Evolutionary conservation across 1,139 yeast genomes (phyloP).

Genomic region (Pichia kudriavzevii): DNA sequence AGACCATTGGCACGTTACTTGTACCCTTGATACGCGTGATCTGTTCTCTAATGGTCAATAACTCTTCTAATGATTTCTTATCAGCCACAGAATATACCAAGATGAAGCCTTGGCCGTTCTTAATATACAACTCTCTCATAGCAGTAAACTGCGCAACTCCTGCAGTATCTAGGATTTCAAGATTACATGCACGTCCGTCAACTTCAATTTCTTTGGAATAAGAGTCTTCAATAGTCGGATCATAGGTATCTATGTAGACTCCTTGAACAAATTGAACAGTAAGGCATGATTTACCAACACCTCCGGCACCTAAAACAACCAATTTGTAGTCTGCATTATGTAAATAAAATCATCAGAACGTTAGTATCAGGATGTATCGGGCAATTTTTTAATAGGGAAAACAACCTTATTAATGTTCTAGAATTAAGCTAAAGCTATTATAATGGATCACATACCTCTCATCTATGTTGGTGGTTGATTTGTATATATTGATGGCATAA

Average conservation of each 20-base stretch:
- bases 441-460: too few relatives aligned
- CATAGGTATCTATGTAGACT: constrained; percentile 91
- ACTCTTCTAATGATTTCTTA: constrained; percentile 70
- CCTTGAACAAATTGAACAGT: constrained; percentile 89
- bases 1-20: constrained; percentile 62
- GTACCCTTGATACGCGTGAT: constrained; percentile 79
- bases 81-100: constrained; percentile 81
- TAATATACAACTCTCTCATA: constrained; percentile 89
- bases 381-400: too few relatives aligned
- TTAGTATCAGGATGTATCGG: too few relatives aligned
- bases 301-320: constrained; percentile 97
- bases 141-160: constrained; percentile 98
- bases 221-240: constrained; percentile 96
- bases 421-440: too few relatives aligned
- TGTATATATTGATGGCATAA: too few relatives aligned
- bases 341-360: too few relatives aligned
- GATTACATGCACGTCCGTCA: constrained; percentile 84
- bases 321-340: constrained; percentile 61
- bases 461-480: too few relatives aligned
- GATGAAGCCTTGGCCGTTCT: constrained; percentile 87
- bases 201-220: constrained; percentile 88
- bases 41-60: constrained; percentile 73
- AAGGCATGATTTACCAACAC: constrained; percentile 94
- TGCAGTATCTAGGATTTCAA: constrained; percentile 94
- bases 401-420: too few relatives aligned